These are phyloP conservation scores for Brassica incana DNA, from an alignment of 345 rosid genomes.

Conservation along the genomic window DNA sequence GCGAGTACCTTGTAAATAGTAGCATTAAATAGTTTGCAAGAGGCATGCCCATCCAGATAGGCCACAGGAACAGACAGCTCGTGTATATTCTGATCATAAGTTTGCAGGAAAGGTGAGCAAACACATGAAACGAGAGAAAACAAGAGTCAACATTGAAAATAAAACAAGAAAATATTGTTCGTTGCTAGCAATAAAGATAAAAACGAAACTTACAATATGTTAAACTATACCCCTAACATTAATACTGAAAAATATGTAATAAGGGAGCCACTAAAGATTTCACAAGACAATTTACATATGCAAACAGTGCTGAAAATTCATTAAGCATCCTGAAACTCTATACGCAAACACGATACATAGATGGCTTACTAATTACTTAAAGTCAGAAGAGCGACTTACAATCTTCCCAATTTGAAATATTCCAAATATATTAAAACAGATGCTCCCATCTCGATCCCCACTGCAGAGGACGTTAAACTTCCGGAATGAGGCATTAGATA, in stretches of 20 bases:
- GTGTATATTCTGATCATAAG: constrained; percentile 68
- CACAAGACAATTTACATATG: neutral
- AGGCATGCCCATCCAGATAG: constrained; percentile 41
- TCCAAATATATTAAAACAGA: constrained; percentile 88
- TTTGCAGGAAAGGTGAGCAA: constrained; percentile 28
- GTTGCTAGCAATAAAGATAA: neutral
- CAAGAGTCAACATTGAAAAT: neutral
- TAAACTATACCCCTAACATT: neutral
- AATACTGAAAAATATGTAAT: neutral
- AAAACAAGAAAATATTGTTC: neutral
- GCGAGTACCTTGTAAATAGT: constrained; percentile 59
- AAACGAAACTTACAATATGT: neutral
- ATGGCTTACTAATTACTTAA: constrained; percentile 18
- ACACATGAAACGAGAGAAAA: constrained; percentile 17
- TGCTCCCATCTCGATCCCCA: constrained; percentile 79
- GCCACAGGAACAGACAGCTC: constrained; percentile 53
- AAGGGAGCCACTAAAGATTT: neutral
- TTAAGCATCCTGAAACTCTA: neutral
- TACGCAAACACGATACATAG: neutral
- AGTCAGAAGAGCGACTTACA: constrained; percentile 53
- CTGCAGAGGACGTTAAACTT: constrained; percentile 90
- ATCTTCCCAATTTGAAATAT: constrained; percentile 86
- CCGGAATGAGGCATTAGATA: constrained; percentile 72
- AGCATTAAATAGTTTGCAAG: constrained; percentile 54
- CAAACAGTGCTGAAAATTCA: neutral